phyloP scores from a whole-genome alignment of 164 flowering plant species.

The Berberis thunbergii region DNA sequence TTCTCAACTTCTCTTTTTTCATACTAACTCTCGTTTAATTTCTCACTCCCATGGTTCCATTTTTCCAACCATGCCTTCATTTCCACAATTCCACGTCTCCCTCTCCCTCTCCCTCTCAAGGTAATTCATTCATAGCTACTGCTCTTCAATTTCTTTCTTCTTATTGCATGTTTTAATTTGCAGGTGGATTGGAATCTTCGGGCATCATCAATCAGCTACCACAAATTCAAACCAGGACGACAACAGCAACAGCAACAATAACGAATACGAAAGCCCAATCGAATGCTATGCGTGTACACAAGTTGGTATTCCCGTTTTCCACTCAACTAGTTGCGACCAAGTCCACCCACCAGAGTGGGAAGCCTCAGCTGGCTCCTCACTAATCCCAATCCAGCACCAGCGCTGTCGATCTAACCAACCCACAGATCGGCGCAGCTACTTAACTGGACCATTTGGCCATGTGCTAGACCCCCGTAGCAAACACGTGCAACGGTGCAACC shows the following conservation, averaged over 20 bases:
- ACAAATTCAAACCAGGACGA: background rate
- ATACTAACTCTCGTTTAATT: too few relatives aligned
- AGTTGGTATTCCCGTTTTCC: slow-evolving; percentile 81
- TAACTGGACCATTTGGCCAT: slow-evolving; percentile 26
- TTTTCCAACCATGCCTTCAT: slow-evolving; percentile 36
- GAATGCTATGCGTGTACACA: slow-evolving; percentile 98
- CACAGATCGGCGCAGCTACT: background rate
- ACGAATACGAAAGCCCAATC: slow-evolving; percentile 21
- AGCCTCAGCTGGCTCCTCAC: slow-evolving; percentile 81
- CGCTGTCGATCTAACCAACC: background rate
- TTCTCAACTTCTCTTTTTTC: slow-evolving; percentile 2
- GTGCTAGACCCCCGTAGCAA: slow-evolving; percentile 83
- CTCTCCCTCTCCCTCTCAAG: slow-evolving; percentile 37
- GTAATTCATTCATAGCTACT: slow-evolving; percentile 12
- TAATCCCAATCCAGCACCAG: slow-evolving; percentile 48
- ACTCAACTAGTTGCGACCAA: slow-evolving; percentile 88
- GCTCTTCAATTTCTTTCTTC: background rate
- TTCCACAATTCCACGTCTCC: slow-evolving; percentile 30
- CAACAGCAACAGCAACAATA: slow-evolving; percentile 8
- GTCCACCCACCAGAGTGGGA: slow-evolving; percentile 80
- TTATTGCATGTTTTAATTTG: background rate
- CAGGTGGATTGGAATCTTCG: slow-evolving; percentile 32
- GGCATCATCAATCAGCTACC: background rate
- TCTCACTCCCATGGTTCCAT: slow-evolving; percentile 44
- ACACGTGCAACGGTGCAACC: slow-evolving; percentile 67